Evolutionary conservation across 495 filamentous ascomycete species (phyloP).

Genomic region (Poronia punctata): DNA sequence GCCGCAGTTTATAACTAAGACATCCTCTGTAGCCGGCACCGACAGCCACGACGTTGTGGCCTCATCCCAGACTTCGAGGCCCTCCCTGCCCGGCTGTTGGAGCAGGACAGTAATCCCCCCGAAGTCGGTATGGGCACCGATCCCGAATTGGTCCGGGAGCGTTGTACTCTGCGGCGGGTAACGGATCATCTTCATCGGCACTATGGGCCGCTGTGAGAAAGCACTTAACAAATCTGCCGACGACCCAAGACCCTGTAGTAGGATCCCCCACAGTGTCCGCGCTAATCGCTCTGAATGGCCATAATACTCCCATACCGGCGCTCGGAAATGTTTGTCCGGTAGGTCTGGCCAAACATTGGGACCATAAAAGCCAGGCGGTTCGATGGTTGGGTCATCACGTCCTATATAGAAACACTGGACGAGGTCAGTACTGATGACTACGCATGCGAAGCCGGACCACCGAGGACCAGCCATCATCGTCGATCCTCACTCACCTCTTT

Average conservation of each 20-base stretch:
- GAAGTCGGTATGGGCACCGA: conserved; percentile 19
- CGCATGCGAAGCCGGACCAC: too few relatives aligned
- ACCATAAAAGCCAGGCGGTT: conserved; percentile 12
- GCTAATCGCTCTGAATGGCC: conserved; percentile 21
- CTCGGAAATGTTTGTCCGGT: conserved; percentile 32
- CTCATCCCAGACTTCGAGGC: conserved; percentile 34
- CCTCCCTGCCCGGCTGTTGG: conserved; percentile 32
- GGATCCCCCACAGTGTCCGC: conserved; percentile 23
- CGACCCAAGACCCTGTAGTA: conserved; percentile 28
- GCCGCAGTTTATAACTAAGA: conserved; percentile 35
- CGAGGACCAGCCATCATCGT: too few relatives aligned
- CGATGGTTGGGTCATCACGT: conserved; percentile 13
- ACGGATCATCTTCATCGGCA: conserved; percentile 32
- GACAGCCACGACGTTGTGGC: conserved; percentile 26
- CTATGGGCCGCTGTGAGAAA: conserved; percentile 36
- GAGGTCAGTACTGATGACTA: neutral
- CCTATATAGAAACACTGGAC: conserved; percentile 29
- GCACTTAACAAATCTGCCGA: conserved; percentile 26
- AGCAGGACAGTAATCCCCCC: conserved; percentile 34
- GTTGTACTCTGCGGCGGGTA: conserved; percentile 26
- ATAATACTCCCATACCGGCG: conserved; percentile 41
- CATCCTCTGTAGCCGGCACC: conserved; percentile 25
- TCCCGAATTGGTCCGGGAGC: conserved; percentile 32
- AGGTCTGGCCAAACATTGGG: conserved; percentile 43
- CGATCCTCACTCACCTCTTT: conserved; percentile 36